Evolutionary conservation across 176 grass and related monocot genomes (phyloP), one percentile per base, ranked within the genome.

Genomic region (Aegilops bicornis): DNA sequence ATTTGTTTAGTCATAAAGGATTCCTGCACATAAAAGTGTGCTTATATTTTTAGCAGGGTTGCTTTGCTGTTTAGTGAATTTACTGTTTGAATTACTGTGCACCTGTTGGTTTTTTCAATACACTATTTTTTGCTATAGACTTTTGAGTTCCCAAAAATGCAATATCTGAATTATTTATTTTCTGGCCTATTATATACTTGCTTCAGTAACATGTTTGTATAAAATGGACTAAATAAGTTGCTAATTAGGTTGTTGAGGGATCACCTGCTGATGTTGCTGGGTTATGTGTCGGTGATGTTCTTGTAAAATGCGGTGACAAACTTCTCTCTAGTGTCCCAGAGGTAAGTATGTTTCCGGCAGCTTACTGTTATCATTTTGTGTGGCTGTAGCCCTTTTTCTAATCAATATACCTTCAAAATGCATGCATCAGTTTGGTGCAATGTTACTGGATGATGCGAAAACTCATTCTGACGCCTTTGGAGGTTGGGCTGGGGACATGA

Each of bases 241-340:
- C 27, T 27, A 27, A 27, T 45, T 42, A 73, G 70, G 70, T 73
- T 73, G 37, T 14, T 4, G 11, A 45, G 12, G 70, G 39, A 13
- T 73, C 70, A 73, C 70, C 70, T 25, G 39, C 70, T 73, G 39
- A 73, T 73, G n/a, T 45, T 73, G 39, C 39, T 47, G 70, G 70
- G 3, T 73, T 73, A 47, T 45, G 39, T 73, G 14, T 3, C 37
- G 70, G 39, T 73, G 70, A 73, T 73, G 39, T 73, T 73, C 13
- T 73, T 45, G 70, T 73, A 11, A 13, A 73, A 73, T 73, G 70
- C 12, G 8, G 24, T 73, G 70, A 14, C 12, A 73, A 16, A 2
- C n/a, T 73, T 4, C n/a, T 73, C 11, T 3, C n/a, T 2, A 8
- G 2, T 45, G 39, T 13, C 12, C 39, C n/a, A 9, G 70, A 73